Evolutionary conservation across 2,329 filamentous ascomycete species (phyloP).

Genomic region (Thelonectria rubi): DNA sequence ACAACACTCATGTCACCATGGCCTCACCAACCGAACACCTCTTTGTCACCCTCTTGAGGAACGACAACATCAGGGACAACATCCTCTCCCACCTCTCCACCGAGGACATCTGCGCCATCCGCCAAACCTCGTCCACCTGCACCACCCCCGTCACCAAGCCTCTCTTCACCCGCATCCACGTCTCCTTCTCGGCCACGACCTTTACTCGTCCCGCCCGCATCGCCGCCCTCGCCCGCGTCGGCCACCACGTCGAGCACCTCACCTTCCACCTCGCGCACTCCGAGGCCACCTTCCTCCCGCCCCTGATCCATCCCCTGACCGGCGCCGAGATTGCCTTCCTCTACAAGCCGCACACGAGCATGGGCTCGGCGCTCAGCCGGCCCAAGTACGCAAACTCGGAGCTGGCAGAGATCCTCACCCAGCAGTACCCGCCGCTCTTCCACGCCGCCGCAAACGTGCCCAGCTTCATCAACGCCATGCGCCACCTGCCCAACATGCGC

Average conservation of each 20-base stretch:
- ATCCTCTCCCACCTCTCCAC: slow-evolving; percentile 61
- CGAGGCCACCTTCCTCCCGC: slow-evolving; percentile 81
- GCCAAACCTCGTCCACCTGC: slow-evolving; percentile 74
- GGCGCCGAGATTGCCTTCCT: slow-evolving; percentile 83
- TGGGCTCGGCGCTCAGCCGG: slow-evolving; percentile 66
- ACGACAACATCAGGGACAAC: slow-evolving; percentile 58
- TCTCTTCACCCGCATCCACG: slow-evolving; percentile 73
- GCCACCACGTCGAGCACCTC: slow-evolving; percentile 79
- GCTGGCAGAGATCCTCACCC: slow-evolving; percentile 81
- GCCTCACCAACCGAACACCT: slow-evolving; percentile 55
- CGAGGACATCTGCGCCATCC: slow-evolving; percentile 65
- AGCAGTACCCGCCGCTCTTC: slow-evolving; percentile 89
- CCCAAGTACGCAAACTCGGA: slow-evolving; percentile 84
- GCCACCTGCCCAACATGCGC: slow-evolving; percentile 72
- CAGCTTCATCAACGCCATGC: slow-evolving; percentile 81
- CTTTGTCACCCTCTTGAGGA: slow-evolving; percentile 66
- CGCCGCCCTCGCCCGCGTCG: slow-evolving; percentile 79
- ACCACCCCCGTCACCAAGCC: slow-evolving; percentile 74
- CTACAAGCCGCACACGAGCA: slow-evolving; percentile 79
- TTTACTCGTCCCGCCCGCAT: slow-evolving; percentile 80
- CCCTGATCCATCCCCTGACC: slow-evolving; percentile 80
- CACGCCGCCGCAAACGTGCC: slow-evolving; percentile 89
- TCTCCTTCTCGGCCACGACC: slow-evolving; percentile 77
- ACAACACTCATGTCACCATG: slow-evolving; percentile 61
- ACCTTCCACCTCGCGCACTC: slow-evolving; percentile 82